Evolutionary conservation across 345 rosid genomes (phyloP), one percentile per base, ranked within the genome.

Genomic region (Anacardium occidentale): DNA sequence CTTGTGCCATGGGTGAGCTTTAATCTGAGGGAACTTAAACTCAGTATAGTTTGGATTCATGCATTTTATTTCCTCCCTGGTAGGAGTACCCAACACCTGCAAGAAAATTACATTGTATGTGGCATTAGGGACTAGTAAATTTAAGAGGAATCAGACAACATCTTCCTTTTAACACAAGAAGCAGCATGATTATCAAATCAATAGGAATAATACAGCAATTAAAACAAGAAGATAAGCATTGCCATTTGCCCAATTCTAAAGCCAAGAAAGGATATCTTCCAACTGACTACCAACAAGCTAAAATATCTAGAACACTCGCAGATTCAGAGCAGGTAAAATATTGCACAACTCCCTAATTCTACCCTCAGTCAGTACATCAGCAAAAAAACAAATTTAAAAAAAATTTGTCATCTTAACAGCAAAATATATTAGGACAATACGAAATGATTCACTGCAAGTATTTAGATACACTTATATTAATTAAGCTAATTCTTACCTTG

Each of bases 1-100:
- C 95, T 94, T 94, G 80, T 94, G 98, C 98, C 98, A 94, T 4
- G 98, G 98, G 77, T 91, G 98, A 76, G 98, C 98, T 79, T 94
- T 94, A 45, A 94, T 94, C 84, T 94, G 98, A 71, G 98, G 98
- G 65, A 94, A 94, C 66, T 94, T 92, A 83, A 86, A 90, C 75
- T 94, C 98, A 0, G 97, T 94, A 76, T 94, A 94, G 69, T 92
- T 89, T 18, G 98, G 98, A 62, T 94, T 94, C 98, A 94, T 94
- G 88, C 98, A 94, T 73, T 92, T 92, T 62, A 94, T 94, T 86
- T 94, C 98, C 83, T 94, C 98, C 78, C 98, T 85, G 0, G 98
- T 94, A 58, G 98, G 98, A 66, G 98, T 94, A 62, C 98, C 98
- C 81, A 94, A 83, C 59, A 94, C 94, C 98, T 94, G 79, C 17